Evolutionary conservation across 768 basidiomycete genomes (phyloP), one percentile per base, ranked within the genome.

Genomic region (Sarcodon sp.): DNA sequence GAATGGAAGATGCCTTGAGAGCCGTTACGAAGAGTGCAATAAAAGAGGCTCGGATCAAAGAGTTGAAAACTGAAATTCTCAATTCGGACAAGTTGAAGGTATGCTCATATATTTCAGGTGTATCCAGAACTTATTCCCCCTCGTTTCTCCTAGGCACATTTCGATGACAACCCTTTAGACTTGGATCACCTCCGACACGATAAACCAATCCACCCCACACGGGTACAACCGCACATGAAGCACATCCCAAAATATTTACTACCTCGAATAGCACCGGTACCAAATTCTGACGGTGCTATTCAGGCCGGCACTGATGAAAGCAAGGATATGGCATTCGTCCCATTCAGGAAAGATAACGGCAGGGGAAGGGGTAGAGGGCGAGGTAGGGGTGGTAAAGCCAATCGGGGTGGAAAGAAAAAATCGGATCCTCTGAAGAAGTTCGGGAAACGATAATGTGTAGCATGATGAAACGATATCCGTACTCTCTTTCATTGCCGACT

Each of bases 11-110:
- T 59, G 96, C 90, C 1, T 60, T 98, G 56, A 72, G 89, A 53
- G 77, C 83, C 43, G 92, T 96, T 8, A 98, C 96, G 48, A 75
- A 82, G 54, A 82, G 77, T 49, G 79, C 83, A 6, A 79, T 98
- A 52, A 77, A 82, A 54, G 94, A 99, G 64, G 96, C 96, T 1
- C 70, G 92, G 55, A 72, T 96, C 43, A 94, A 93, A 64, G 94
- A 98, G 64, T 66, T 98, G 56, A 92, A 94, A 64, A 67, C 80
- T 32, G 96, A 99, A 64, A 82, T 98, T 35, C 63, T 99, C 54
- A 93, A 96, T 61, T 93, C 90, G 38, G 91, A 94, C 58, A 97
- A 93, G 65, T 77, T 98, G 44, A 97, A 97, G 78, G 93, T 92
- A 50, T 34, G 76, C 46, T 11, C 11, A n/a, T 34, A 32, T 21